Percentiles rank a stretch among this genome's conserved stretches.
Evolutionary conservation across 257 asterid genomes (phyloP).

Genomic region (Hygrophila difformis): DNA sequence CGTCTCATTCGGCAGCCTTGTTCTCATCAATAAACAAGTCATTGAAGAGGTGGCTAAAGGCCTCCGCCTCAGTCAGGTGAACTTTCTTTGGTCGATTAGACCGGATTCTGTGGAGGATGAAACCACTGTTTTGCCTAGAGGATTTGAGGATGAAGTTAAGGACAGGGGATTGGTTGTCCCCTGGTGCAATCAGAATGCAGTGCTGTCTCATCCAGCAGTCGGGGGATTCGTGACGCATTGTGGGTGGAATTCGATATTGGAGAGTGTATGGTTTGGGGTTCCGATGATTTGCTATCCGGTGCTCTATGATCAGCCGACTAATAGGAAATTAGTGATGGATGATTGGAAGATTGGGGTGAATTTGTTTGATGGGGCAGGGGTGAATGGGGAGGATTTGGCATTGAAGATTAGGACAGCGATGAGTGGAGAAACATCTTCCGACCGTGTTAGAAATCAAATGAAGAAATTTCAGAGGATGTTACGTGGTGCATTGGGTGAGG

Average conservation of each 20-base stretch:
- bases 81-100: constrained; percentile 9
- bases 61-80: neutral
- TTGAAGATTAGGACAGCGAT: constrained; percentile 22
- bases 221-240: constrained; percentile 14
- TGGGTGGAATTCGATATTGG: constrained; percentile 10
- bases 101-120: neutral
- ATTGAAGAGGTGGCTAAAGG: constrained; percentile 17
- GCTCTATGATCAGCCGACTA: constrained; percentile 7
- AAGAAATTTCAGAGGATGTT: constrained; percentile 12
- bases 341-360: constrained; percentile 16
- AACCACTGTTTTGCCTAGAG: neutral
- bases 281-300: constrained; percentile 15
- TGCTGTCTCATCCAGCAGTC: neutral
- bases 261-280: constrained; percentile 11
- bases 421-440: constrained; percentile 15
- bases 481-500: constrained; percentile 20
- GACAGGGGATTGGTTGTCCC: neutral
- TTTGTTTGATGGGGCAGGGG: neutral
- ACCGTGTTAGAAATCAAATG: constrained; percentile 15
- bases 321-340: constrained; percentile 12
- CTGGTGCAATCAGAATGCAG: constrained; percentile 9
- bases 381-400: constrained; percentile 4
- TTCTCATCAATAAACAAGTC: neutral
- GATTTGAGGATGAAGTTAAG: neutral
- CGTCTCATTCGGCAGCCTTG: neutral